These are phyloP conservation scores for Candida bentonensis DNA, from an alignment of 805 yeast species.

Conservation along the genomic window DNA sequence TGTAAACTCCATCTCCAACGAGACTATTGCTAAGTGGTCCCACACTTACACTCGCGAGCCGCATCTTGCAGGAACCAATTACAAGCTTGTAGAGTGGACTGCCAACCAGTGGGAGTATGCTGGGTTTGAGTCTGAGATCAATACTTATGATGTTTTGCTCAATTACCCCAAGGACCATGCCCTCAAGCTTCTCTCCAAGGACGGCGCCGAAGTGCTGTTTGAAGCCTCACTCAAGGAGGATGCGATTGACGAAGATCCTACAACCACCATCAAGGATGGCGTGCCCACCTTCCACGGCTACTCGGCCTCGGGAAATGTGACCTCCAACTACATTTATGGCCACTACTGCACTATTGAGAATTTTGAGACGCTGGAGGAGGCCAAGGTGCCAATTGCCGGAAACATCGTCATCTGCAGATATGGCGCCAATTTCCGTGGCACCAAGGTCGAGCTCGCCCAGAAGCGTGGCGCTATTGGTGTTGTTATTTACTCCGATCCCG, in stretches of 20 bases:
- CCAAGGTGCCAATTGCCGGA: conserved; percentile 38
- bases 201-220: conserved; percentile 24
- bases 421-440: conserved; percentile 54
- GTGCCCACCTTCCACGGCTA: conserved; percentile 69
- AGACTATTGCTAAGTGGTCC: conserved; percentile 6
- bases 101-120: conserved; percentile 40
- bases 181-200: conserved; percentile 28
- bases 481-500: conserved; percentile 55
- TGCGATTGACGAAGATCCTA: conserved; percentile 36
- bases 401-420: conserved; percentile 56
- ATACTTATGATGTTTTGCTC: conserved; percentile 45
- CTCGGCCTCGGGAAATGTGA: conserved; percentile 62
- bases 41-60: conserved; percentile 16
- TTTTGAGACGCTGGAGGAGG: conserved; percentile 31
- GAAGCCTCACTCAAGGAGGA: conserved; percentile 43
- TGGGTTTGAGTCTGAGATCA: conserved; percentile 42
- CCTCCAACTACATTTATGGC: conserved; percentile 50
- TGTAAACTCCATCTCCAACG: conserved; percentile 6
- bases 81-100: conserved; percentile 38
- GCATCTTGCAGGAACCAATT: conserved; percentile 25
- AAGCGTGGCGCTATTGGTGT: conserved; percentile 57
- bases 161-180: conserved; percentile 48
- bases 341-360: conserved; percentile 57
- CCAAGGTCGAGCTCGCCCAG: conserved; percentile 66
- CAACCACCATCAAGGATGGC: conserved; percentile 30